Evolutionary conservation across 225 moss, liverwort and hornwort genomes (phyloP).

Genomic region (Marchantia polymorpha): DNA sequence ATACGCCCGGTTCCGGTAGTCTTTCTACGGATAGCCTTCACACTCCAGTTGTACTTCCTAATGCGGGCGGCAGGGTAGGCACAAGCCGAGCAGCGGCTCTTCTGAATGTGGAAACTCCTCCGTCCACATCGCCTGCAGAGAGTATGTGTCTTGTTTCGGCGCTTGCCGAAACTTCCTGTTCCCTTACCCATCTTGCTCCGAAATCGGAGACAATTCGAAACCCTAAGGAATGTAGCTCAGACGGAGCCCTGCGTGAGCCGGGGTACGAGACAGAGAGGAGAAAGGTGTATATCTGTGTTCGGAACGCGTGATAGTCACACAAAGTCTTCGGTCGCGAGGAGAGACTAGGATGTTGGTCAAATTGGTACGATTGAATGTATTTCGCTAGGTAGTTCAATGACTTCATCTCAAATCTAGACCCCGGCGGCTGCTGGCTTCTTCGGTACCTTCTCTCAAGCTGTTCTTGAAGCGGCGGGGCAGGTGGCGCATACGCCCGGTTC

Average conservation of each 20-base stretch:
- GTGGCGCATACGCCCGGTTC: slow-evolving; percentile 88
- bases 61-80: slow-evolving; percentile 91
- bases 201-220: not conserved
- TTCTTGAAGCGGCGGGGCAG: slow-evolving; percentile 85
- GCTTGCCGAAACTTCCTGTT: slow-evolving; percentile 95
- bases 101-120: slow-evolving; percentile 93
- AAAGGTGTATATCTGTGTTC: no score
- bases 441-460: slow-evolving; percentile 89
- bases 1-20: slow-evolving; percentile 89
- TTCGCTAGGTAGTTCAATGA: not conserved
- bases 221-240: not conserved
- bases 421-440: slow-evolving; percentile 57
- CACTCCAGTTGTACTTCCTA: slow-evolving; percentile 91
- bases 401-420: slow-evolving; percentile 3
- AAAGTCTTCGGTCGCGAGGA: no score
- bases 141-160: slow-evolving; percentile 97
- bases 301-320: no score
- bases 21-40: slow-evolving; percentile 87
- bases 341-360: no score
- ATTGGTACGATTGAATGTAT: slow-evolving; percentile 43
- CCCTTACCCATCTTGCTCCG: slow-evolving; percentile 56
- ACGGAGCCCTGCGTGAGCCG: slow-evolving; percentile 3
- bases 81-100: slow-evolving; percentile 96
- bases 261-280: slow-evolving; percentile 7
- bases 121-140: slow-evolving; percentile 96